Conservation (phyloP, 2,329 filamentous ascomycete species). For the Fusarium nygamai region DNA sequence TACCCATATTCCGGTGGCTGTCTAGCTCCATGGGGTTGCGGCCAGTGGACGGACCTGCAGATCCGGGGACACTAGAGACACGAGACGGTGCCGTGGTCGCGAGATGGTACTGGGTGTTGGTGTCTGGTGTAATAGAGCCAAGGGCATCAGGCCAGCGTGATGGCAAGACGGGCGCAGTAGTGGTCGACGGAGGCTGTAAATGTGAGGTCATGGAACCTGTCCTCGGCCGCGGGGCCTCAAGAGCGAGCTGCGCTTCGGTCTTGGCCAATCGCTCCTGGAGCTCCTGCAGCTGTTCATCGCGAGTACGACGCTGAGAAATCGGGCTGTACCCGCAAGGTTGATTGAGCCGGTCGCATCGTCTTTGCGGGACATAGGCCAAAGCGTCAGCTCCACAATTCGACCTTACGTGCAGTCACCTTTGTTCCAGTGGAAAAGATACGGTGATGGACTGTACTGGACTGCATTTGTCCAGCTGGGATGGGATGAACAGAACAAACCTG, state of each 20-base stretch:
- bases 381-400: background rate
- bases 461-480: background rate
- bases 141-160: background rate
- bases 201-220: background rate
- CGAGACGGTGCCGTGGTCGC: background rate
- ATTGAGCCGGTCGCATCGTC: background rate
- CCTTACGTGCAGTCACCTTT: fast-evolving
- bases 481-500: background rate
- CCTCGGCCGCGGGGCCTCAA: background rate
- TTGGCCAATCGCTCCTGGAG: background rate
- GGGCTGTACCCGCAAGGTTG: background rate
- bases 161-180: background rate
- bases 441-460: background rate
- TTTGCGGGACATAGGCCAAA: background rate
- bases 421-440: background rate
- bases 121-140: background rate
- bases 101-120: background rate
- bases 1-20: background rate
- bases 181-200: background rate
- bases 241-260: background rate
- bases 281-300: background rate
- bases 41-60: background rate
- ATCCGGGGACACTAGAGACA: background rate
- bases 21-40: background rate
- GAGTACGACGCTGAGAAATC: background rate